Base-by-base conservation (phyloP, 2,329 filamentous ascomycete species). In the Anthostomella pinea region DNA sequence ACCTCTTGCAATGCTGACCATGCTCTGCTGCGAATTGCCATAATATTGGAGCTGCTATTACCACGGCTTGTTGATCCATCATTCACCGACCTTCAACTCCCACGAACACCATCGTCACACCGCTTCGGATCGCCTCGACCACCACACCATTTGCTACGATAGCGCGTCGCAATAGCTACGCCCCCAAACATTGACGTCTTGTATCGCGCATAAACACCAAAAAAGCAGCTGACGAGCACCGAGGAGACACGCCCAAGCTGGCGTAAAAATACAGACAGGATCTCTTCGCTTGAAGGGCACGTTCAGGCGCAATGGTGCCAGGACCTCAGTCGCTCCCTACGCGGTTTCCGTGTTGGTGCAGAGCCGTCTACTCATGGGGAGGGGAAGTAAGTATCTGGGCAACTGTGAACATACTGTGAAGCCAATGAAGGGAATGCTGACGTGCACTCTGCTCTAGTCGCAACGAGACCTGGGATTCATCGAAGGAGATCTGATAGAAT, bases 401-500 rank as follows among this genome's bases (percentile, higher is more conserved):
- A n/a, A n/a, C n/a, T n/a, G n/a, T n/a, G n/a, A n/a, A n/a, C n/a
- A n/a, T n/a, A n/a, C n/a, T n/a, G n/a, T n/a, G n/a, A n/a, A n/a
- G n/a, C n/a, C n/a, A n/a, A n/a, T n/a, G 17, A 25, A 27, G 16
- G 9, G n/a, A 23, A 20, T 48, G 37, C 57, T 59, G 38, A 60
- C 52, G 43, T 40, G 27, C 32, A 36, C 13, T 44, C 14, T 20
- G 20, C 18, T 27, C 5, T 38, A 85, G 82, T 91, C 85, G 16
- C 95, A 95, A 70, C 82, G 85, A 62, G 93, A 98, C 60, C 75
- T 98, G 39, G 93, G 93, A 11, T 98, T 98, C 65, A 85, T 98
- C 52, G 93, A 98, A 65, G 93, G 93, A 47, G 93, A 98, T 65
- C 67, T 98, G 50, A 98, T 98, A 62, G 93, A 98, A 77, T 96